A percentile compares a stretch with the other conserved stretches of the same genome.
These are phyloP conservation scores for Aspergillus fumigatiaffinis DNA, from an alignment of 2,329 filamentous ascomycete species.

Conservation along the genomic window DNA sequence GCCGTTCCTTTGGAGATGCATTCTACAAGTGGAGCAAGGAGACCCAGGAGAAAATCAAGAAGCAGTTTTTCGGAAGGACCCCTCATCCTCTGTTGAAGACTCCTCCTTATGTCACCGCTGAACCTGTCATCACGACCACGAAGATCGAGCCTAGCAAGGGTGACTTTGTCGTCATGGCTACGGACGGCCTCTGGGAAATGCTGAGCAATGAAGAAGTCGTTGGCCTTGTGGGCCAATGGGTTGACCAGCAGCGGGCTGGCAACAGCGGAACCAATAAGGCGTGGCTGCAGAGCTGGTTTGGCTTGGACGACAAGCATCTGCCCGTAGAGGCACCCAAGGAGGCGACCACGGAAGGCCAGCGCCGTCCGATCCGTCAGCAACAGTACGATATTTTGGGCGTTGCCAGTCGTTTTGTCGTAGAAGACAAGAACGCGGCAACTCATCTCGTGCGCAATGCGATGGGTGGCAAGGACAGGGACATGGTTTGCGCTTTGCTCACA, in stretches of 20 bases:
- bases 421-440: conserved; percentile 94
- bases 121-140: conserved; percentile 90
- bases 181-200: conserved; percentile 98
- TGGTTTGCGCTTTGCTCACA: conserved; percentile 87
- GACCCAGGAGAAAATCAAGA: conserved; percentile 75
- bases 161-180: conserved; percentile 94
- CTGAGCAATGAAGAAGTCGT: conserved; percentile 97
- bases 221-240: conserved; percentile 92
- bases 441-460: conserved; percentile 93
- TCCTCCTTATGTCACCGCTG: conserved; percentile 94
- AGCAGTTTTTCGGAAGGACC: conserved; percentile 80
- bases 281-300: conserved; percentile 70
- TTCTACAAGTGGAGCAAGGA: conserved; percentile 94
- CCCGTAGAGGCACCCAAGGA: conserved; percentile 67
- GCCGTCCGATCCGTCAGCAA: conserved; percentile 76
- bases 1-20: conserved; percentile 91
- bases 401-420: conserved; percentile 80
- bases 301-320: conserved; percentile 53
- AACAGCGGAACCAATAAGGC: conserved; percentile 46
- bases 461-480: conserved; percentile 87
- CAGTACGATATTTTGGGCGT: conserved; percentile 77
- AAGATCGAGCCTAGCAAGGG: conserved; percentile 84
- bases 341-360: conserved; percentile 61
- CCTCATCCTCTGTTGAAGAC: conserved; percentile 76
- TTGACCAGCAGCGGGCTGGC: conserved; percentile 65